phyloP scores from a whole-genome alignment of 768 basidiomycete species.

The Lyophyllum shimeji region DNA sequence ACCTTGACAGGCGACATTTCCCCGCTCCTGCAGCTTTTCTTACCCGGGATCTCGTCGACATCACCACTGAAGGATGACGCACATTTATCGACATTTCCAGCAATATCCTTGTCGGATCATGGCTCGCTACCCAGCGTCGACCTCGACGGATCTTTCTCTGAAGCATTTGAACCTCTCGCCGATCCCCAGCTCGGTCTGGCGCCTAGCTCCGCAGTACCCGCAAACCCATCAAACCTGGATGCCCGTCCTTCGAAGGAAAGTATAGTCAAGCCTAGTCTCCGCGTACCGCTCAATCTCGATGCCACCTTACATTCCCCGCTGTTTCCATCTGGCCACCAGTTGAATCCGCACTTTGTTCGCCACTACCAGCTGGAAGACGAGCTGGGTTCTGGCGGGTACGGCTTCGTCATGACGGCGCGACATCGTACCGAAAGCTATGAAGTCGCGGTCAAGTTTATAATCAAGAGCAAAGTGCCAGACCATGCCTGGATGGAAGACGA shows the following conservation, averaged over 20 bases:
- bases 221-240: conserved; percentile 12
- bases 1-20: conserved; percentile 3
- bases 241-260: conserved; percentile 6
- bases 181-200: conserved; percentile 1
- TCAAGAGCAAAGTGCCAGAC: conserved; percentile 69
- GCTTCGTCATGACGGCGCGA: conserved; percentile 88
- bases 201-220: conserved; percentile 3
- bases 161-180: conserved; percentile 8
- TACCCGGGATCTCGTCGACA: conserved; percentile 1
- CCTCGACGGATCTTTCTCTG: conserved; percentile 11
- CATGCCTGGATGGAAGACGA: conserved; percentile 66
- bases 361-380: conserved; percentile 68
- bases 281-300: conserved; percentile 27
- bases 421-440: conserved; percentile 60
- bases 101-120: conserved; percentile 8
- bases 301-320: conserved; percentile 35
- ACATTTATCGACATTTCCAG: conserved; percentile 9
- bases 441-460: conserved; percentile 95
- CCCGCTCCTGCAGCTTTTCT: conserved; percentile 9
- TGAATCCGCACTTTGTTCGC: conserved; percentile 60
- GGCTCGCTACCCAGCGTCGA: conserved; percentile 10
- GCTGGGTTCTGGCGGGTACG: conserved; percentile 90
- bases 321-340: conserved; percentile 61
- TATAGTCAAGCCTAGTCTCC: conserved; percentile 8
- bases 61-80: conserved; percentile 5